Evolutionary conservation across 495 filamentous ascomycete species (phyloP).

Genomic region (Thermothielavioides terrestris): DNA sequence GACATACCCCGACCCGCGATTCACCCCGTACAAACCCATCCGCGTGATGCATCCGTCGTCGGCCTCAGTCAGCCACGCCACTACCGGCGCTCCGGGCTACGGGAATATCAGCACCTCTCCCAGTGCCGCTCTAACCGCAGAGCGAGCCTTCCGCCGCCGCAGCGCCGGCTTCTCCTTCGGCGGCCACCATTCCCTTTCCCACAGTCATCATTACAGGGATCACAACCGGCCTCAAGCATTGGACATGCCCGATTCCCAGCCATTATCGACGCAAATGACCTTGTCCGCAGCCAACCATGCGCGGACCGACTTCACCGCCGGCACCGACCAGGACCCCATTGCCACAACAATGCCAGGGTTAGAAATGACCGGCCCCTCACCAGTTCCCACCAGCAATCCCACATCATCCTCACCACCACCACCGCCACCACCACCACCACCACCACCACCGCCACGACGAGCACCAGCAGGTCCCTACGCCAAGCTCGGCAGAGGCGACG

Average conservation of each 20-base stretch:
- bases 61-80: not conserved
- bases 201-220: constrained; percentile 7
- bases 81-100: too few relatives aligned
- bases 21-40: constrained; percentile 70
- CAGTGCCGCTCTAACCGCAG: constrained; percentile 38
- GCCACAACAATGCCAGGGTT: not conserved
- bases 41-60: constrained; percentile 33
- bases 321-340: not conserved
- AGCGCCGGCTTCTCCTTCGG: constrained; percentile 47
- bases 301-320: not conserved
- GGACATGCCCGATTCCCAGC: not conserved
- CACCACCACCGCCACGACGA: not conserved
- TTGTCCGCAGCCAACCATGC: not conserved
- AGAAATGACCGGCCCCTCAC: not conserved
- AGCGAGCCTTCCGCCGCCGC: constrained; percentile 49
- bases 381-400: too few relatives aligned
- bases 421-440: not conserved
- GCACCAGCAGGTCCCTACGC: not conserved
- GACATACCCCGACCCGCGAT: constrained; percentile 79
- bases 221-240: too few relatives aligned
- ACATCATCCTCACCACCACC: not conserved
- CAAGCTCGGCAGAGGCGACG: constrained; percentile 48
- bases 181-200: not conserved
- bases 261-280: not conserved
- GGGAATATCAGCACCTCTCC: constrained; percentile 17